Percentiles rank a stretch among this genome's conserved stretches.
These are phyloP conservation scores for Auriscalpium orientale DNA, from an alignment of 768 basidiomycete species.

Conservation along the genomic window DNA sequence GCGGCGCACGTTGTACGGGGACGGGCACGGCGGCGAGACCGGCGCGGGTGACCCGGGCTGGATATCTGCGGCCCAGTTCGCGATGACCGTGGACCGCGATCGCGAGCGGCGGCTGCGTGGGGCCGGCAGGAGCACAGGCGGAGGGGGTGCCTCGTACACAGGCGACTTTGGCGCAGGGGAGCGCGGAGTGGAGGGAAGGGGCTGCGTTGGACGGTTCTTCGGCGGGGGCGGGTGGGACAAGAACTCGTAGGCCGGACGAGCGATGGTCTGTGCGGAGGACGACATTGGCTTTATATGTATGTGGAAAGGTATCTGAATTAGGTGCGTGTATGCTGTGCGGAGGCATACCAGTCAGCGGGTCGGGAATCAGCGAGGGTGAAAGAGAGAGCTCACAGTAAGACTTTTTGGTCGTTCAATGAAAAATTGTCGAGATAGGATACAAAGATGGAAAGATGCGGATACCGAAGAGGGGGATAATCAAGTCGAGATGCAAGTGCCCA, in stretches of 20 bases:
- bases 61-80: conserved; percentile 57
- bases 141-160: neutral
- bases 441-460: neutral
- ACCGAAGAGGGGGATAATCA: neutral
- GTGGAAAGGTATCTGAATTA: neutral
- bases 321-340: neutral
- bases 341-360: neutral
- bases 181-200: conserved; percentile 19
- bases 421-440: neutral
- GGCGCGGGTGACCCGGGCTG: conserved; percentile 61
- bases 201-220: conserved; percentile 21
- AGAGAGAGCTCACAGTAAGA: neutral
- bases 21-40: conserved; percentile 25
- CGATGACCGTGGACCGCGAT: conserved; percentile 43
- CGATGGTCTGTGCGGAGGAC: neutral
- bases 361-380: neutral
- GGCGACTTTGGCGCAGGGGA: neutral
- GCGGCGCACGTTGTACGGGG: conserved; percentile 22
- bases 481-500: neutral
- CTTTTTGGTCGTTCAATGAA: neutral
- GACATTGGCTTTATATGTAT: neutral
- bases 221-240: conserved; percentile 24
- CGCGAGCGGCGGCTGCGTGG: conserved; percentile 31
- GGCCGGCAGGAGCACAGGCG: conserved; percentile 4
- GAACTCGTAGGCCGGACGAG: conserved; percentile 19